Base-by-base conservation (phyloP, 2,329 filamentous ascomycete genomes). In the Xylaria digitata region DNA sequence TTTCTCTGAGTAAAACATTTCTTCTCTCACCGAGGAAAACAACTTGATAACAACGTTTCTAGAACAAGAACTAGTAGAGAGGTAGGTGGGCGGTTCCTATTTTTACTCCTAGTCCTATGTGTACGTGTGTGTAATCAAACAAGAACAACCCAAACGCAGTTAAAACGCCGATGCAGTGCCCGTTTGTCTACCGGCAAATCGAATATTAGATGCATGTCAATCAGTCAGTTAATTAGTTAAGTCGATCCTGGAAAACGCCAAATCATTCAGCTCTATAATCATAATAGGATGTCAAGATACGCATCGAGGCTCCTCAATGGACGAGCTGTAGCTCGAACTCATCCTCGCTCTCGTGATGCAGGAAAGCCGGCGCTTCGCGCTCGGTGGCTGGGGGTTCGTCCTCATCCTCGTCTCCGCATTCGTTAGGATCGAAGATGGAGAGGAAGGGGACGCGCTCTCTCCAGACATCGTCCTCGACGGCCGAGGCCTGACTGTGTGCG, bases 241-340 rank as follows among this genome's bases (percentile, higher is more conserved):
- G 26, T 26, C 26, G 26, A 26, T 26, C 45, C n/a, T n/a, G 6
- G 26, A 40, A 8, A 49, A 65, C 57, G 50, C 52, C 58, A 54
- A 26, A 19, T 54, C 37, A 15, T 45, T n/a, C 0, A 53, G 43
- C 13, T 43, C 57, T 15, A 42, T 37, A 54, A 50, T 40, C 43
- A n/a, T 45, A 57, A 49, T 63, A 46, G 52, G 13, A 52, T 32
- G 57, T 26, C 26, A 17, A 40, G 40, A 48, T 37, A n/a, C 26
- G 37, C 63, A 13, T 45, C 9, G 32, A 45, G 21, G 11, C 26
- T 43, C 11, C 9, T 59, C 61, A 74, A 55, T 74, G 70, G 48
- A 66, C 53, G 9, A 87, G 73, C 66, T 84, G 83, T 69, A 90
- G 77, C 75, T 89, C 82, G 71, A 89, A 89, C 34, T 86, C 85